phyloP scores from a whole-genome alignment of 352 stramenopile genomes.

The Globisporangium solare region DNA sequence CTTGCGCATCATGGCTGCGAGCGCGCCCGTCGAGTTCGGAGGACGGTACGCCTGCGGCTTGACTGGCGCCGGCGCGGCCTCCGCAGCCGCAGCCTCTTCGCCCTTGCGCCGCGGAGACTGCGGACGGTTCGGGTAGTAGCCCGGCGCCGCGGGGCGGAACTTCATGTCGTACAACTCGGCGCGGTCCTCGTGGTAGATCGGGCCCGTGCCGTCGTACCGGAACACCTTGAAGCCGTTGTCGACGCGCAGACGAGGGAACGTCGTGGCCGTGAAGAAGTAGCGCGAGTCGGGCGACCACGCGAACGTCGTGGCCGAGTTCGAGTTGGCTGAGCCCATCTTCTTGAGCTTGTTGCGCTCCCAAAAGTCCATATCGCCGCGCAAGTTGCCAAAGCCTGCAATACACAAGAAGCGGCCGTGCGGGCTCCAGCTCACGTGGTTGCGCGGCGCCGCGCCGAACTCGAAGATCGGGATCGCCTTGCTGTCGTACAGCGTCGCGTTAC shows the following conservation, averaged over 20 bases:
- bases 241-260: constrained; percentile 97
- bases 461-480: constrained; percentile 93
- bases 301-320: constrained; percentile 75
- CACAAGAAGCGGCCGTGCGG: constrained; percentile 96
- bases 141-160: constrained; percentile 70
- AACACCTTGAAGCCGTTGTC: constrained; percentile 98
- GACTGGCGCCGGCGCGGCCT: constrained; percentile 36
- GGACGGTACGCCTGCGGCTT: constrained; percentile 84
- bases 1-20: constrained; percentile 93
- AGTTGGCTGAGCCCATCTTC: constrained; percentile 86
- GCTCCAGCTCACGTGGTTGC: constrained; percentile 95
- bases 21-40: constrained; percentile 81
- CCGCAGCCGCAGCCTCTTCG: constrained; percentile 29
- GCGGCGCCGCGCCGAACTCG: constrained; percentile 93
- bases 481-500: constrained; percentile 95
- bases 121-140: constrained; percentile 86
- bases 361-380: constrained; percentile 96
- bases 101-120: constrained; percentile 80
- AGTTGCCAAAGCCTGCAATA: constrained; percentile 95
- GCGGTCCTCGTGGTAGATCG: constrained; percentile 82
- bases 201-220: constrained; percentile 93
- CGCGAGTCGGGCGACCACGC: constrained; percentile 94
- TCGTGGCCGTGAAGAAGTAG: constrained; percentile 95
- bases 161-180: constrained; percentile 84
- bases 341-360: constrained; percentile 96